Conservation (phyloP, 441 rosid species). For the Eruca vesicaria region DNA sequence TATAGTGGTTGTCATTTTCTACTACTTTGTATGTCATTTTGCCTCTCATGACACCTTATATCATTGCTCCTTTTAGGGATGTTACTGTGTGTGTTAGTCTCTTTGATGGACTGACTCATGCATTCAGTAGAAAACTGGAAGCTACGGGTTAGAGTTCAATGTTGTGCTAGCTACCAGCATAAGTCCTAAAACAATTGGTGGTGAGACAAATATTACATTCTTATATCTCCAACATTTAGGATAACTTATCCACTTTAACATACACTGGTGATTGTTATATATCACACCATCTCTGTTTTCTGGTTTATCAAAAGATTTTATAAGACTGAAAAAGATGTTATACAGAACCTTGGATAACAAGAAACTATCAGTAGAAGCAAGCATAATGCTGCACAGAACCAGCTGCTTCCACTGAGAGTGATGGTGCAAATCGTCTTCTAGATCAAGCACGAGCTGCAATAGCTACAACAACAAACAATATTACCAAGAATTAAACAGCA, state of each 20-base stretch:
- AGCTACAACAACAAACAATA: too few species aligned
- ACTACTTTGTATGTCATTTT: neutral
- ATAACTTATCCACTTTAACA: neutral
- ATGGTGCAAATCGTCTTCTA: constrained; percentile 68
- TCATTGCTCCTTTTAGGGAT: neutral
- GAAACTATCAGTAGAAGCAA: too few species aligned
- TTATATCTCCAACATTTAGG: neutral
- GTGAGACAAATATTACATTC: too few species aligned
- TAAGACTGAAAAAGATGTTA: neutral
- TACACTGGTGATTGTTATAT: too few species aligned
- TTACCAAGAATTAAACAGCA: constrained; percentile 46
- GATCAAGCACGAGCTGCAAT: too few species aligned
- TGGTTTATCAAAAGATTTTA: too few species aligned
- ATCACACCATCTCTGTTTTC: neutral
- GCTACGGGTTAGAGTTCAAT: neutral
- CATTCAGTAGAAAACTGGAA: neutral
- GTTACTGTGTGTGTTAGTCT: too few species aligned
- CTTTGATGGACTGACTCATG: neutral
- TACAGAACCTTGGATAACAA: too few species aligned
- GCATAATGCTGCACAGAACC: too few species aligned
- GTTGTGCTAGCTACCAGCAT: neutral
- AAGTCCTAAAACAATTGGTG: too few species aligned
- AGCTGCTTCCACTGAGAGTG: constrained; percentile 51
- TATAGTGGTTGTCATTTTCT: too few species aligned
- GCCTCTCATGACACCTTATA: neutral